These are phyloP conservation scores for Cryptosporidium canis DNA, from an alignment of 169 alveolate species.

Conservation along the genomic window DNA sequence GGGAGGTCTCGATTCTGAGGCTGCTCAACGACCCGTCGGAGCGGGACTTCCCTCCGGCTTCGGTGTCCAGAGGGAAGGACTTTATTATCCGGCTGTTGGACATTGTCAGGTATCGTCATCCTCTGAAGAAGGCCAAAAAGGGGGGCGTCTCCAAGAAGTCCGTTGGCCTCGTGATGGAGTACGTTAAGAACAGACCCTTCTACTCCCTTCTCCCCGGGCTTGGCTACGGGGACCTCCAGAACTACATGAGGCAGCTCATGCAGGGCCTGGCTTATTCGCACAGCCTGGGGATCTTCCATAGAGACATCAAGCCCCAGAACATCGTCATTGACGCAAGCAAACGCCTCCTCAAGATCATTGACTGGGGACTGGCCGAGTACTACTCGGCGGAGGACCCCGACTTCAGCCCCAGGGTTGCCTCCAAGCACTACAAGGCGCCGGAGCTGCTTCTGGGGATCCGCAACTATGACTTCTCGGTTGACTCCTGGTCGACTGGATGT, in stretches of 20 bases:
- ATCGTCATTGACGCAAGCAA: slow-evolving; percentile 73
- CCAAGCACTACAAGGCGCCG: slow-evolving; percentile 90
- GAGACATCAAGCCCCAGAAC: slow-evolving; percentile 79
- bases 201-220: slow-evolving; percentile 36
- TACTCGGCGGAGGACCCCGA: neutral
- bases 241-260: slow-evolving; percentile 47
- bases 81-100: slow-evolving; percentile 39
- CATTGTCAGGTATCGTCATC: neutral
- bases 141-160: neutral
- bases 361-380: slow-evolving; percentile 80
- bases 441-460: slow-evolving; percentile 84
- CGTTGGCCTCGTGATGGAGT: slow-evolving; percentile 44
- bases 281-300: slow-evolving; percentile 75
- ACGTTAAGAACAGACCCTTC: slow-evolving; percentile 22
- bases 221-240: slow-evolving; percentile 1
- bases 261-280: slow-evolving; percentile 31
- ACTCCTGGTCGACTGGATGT: slow-evolving; percentile 89
- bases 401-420: slow-evolving; percentile 79
- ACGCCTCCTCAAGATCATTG: slow-evolving; percentile 74
- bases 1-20: slow-evolving; percentile 39
- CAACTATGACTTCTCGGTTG: slow-evolving; percentile 82
- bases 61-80: neutral
- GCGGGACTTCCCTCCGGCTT: neutral
- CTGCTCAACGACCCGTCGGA: neutral
- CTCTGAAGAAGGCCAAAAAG: neutral